A percentile compares a stretch with the other conserved stretches of the same genome.
Evolutionary conservation across 495 filamentous ascomycete species (phyloP).

Genomic region (Chaetomidium leptoderma): DNA sequence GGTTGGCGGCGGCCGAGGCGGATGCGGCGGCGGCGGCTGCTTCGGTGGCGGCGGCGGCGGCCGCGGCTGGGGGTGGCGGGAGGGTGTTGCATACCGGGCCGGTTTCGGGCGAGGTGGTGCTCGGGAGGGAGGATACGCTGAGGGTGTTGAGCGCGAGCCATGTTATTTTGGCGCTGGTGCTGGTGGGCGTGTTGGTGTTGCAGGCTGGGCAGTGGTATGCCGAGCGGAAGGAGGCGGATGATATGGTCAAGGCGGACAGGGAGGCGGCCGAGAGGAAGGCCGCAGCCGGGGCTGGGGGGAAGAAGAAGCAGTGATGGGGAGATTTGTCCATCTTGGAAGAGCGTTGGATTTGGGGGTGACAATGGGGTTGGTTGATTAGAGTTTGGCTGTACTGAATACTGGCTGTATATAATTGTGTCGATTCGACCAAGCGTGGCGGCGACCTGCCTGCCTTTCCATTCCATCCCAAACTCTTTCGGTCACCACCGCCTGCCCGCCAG

Average conservation of each 20-base stretch:
- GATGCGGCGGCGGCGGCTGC: slow-evolving; percentile 20
- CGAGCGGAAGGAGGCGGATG: slow-evolving; percentile 83
- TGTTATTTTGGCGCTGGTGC: slow-evolving; percentile 85
- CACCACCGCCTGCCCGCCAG: neutral
- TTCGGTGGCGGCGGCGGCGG: slow-evolving; percentile 18
- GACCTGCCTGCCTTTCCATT: neutral
- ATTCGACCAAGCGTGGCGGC: neutral
- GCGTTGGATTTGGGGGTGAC: neutral
- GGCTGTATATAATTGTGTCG: neutral
- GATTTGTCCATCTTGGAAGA: neutral
- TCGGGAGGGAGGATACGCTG: slow-evolving; percentile 77
- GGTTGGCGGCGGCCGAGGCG: neutral
- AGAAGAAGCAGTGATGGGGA: slow-evolving; percentile 12
- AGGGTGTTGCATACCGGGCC: slow-evolving; percentile 41
- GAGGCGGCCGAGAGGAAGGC: slow-evolving; percentile 10
- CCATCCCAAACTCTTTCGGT: neutral
- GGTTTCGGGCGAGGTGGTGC: slow-evolving; percentile 41
- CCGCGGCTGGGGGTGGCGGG: slow-evolving; percentile 50
- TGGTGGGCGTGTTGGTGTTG: slow-evolving; percentile 84
- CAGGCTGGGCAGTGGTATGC: slow-evolving; percentile 99
- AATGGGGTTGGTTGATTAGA: neutral
- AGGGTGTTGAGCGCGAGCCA: slow-evolving; percentile 93
- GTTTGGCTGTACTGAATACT: no score
- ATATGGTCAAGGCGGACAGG: slow-evolving; percentile 40
- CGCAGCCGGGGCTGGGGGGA: slow-evolving; percentile 3